Base-by-base conservation (phyloP, 495 filamentous ascomycete genomes). In the Lasiosphaeriaceae sp. region DNA sequence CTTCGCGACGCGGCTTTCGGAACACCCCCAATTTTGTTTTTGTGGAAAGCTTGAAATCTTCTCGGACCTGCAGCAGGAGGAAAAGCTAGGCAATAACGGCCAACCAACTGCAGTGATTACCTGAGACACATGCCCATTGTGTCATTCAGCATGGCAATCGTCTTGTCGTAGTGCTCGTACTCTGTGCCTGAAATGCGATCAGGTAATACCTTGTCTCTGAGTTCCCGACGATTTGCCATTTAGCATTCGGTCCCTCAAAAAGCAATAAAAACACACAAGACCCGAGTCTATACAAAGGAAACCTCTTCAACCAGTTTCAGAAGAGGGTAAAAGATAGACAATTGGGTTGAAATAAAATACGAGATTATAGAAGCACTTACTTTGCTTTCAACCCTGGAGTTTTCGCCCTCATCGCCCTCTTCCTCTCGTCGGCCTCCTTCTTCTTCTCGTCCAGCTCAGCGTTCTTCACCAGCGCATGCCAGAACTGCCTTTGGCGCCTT, bases 81-180 rank as follows among this genome's bases (percentile, higher is more conserved):
- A 17, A 22, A 48, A 17, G 17, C 24, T 24, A 24, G 24, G 8
- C 9, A 24, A 6, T 23, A 17, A 29, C 48, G 16, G 46, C 12
- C 39, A 16, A 14, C 44, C 44, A 14, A 19, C 17, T 47, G n/a
- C 7, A 47, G 6, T 47, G 39, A 22, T 49, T 19, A 49, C 16
- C 47, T 49, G 21, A 49, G 24, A 34, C 47, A 49, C 7, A 34
- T 19, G 23, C 47, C 47, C 47, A 49, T 29, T 1, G 80, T 84
- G 47, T 89, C 81, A 66, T 92, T 92, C 39, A 92, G 71, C 74
- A 89, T 87, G 53, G 79, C 76, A 23, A 92, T 54, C 3, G 86
- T 90, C 72, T 79, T 76, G 46, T 86, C 80, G 59, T 86, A 88
- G 58, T 89, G 84, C 29, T 76, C 66, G 57, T 71, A 81, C 37